Conservation (phyloP, 805 yeast genomes). For the Spathaspora girioi region DNA sequence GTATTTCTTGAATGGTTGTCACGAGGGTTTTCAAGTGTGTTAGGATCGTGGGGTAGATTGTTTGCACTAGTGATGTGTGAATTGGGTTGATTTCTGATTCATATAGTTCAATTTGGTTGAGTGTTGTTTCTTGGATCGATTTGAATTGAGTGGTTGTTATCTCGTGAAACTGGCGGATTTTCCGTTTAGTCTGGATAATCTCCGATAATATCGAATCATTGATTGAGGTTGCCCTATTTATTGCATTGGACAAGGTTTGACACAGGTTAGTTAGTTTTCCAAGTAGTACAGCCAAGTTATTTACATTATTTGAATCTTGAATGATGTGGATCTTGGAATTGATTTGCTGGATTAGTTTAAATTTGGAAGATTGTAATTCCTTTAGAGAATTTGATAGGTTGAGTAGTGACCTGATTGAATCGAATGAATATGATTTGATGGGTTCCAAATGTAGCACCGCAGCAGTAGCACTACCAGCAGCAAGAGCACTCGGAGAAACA, state of each 20-base stretch:
- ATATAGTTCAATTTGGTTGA: constrained; percentile 21
- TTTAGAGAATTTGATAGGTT: constrained; percentile 21
- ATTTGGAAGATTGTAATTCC: constrained; percentile 26
- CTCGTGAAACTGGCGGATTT: constrained; percentile 15
- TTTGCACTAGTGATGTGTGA: constrained; percentile 16
- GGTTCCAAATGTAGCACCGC: neutral
- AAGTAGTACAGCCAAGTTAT: neutral
- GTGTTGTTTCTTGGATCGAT: constrained; percentile 11
- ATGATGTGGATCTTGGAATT: constrained; percentile 5
- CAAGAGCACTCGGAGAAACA: no score
- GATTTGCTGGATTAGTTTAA: constrained; percentile 18
- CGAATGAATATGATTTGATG: constrained; percentile 23
- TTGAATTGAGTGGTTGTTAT: constrained; percentile 7
- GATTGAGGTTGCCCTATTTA: constrained; percentile 15
- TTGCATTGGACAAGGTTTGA: constrained; percentile 11
- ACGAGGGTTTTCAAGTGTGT: constrained; percentile 12
- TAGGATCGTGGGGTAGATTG: constrained; percentile 20
- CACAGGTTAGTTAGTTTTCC: constrained; percentile 7
- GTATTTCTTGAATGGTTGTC: constrained; percentile 17
- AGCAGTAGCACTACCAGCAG: neutral
- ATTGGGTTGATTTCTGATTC: constrained; percentile 26
- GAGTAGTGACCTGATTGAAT: constrained; percentile 23
- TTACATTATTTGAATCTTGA: neutral
- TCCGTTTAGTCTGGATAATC: constrained; percentile 18
- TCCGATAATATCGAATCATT: constrained; percentile 23